Base-by-base conservation (phyloP, 225 moss, liverwort and hornwort species). In the Pleurozium schreberi region DNA sequence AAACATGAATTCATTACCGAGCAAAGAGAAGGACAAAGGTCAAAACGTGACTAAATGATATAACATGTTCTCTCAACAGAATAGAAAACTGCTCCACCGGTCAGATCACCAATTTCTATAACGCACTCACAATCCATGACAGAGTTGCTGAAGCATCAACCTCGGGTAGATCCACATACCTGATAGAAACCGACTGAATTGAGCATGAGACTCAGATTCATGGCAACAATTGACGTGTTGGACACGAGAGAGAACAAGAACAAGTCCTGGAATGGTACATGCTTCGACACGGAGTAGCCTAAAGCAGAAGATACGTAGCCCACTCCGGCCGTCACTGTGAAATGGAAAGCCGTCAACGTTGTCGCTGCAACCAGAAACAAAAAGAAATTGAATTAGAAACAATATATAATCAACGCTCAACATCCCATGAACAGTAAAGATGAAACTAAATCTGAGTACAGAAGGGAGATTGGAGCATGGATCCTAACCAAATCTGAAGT, bases 401-500 rank as follows among this genome's bases (percentile, higher is more conserved):
- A 30, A 33, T 31, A 31, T 10, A 64, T 27, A 78, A 34, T 87
- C 65, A 65, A 53, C 40, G 18, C 53, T 65, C 53, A 33, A 16
- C 38, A 63, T 57, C 52, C 49, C 60, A 78, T 28, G 42, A 47
- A 77, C 52, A 14, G 50, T 25, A 68, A 69, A 43, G 82, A 58
- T 34, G 52, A 83, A 58, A 52, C 50, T 9, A 34, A 75, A 83
- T 20, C 11, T 19, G 52, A 69, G 77, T 86, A 81, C 33, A 34
- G 61, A 83, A 77, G 23, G 40, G 25, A 68, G 38, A 84, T 80
- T 45, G 60, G 86, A 73, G 67, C 49, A 40, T 68, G 43, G 50
- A 63, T 40, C 67, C 96, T 93, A 70, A 97, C 97, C 97, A 80
- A 99, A 99, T 86, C 95, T 91, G 81, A 95, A 99, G 60, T 95